phyloP scores from a whole-genome alignment of 768 basidiomycete genomes.

The Mycena rebaudengoi region DNA sequence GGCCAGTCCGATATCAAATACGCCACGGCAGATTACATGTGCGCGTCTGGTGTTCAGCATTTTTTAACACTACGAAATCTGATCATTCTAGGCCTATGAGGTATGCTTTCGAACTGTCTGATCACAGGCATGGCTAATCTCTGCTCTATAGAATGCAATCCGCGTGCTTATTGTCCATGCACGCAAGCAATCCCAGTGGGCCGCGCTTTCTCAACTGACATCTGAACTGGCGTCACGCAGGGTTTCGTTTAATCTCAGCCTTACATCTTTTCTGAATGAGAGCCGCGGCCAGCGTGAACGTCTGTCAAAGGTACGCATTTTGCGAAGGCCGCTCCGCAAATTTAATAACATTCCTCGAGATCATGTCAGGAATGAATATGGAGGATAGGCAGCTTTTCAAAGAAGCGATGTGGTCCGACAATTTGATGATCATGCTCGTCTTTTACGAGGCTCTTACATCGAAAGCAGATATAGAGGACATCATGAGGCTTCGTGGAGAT shows the following conservation, averaged over 20 bases:
- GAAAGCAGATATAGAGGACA: background rate
- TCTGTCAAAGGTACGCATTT: slow-evolving; percentile 1
- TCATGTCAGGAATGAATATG: background rate
- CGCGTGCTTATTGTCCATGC: slow-evolving; percentile 4
- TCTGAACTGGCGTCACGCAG: background rate
- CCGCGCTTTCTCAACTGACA: background rate
- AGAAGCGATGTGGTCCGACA: slow-evolving; percentile 12
- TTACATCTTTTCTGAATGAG: slow-evolving; percentile 2
- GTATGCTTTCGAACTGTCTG: background rate
- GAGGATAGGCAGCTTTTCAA: background rate
- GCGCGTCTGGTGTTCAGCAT: background rate
- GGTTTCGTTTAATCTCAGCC: background rate
- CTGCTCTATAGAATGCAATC: background rate
- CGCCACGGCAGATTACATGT: slow-evolving; percentile 5
- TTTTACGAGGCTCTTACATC: slow-evolving; percentile 12
- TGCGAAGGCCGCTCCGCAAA: background rate
- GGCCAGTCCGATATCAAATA: slow-evolving; percentile 15
- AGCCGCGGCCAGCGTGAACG: background rate
- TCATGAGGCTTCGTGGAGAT: slow-evolving; percentile 3
- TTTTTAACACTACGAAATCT: background rate
- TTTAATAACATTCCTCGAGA: background rate
- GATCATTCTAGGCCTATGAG: background rate
- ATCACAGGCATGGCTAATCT: background rate
- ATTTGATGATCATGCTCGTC: slow-evolving; percentile 4
- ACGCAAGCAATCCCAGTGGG: slow-evolving; percentile 2